Evolutionary conservation across 768 basidiomycete genomes (phyloP).

Genomic region (Fistulinella prunicolor): DNA sequence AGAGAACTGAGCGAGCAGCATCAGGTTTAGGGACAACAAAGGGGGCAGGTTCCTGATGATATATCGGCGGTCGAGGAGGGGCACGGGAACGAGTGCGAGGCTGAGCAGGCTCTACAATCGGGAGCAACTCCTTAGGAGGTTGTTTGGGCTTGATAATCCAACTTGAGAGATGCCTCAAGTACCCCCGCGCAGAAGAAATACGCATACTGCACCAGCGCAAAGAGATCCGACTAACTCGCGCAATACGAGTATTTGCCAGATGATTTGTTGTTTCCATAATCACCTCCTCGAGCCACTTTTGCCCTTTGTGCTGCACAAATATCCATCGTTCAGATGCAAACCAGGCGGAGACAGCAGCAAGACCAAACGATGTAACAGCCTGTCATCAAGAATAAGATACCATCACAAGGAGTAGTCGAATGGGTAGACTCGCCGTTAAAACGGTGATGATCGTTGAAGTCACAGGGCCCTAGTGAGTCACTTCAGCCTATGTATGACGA

Average conservation of each 20-base stretch:
- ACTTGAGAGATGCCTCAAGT: conserved; percentile 21
- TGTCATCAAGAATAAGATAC: conserved; percentile 13
- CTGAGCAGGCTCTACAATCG: conserved; percentile 21
- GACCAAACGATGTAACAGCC: conserved; percentile 41
- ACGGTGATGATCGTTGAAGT: conserved; percentile 75
- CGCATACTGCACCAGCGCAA: conserved; percentile 24
- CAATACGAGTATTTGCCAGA: conserved; percentile 27
- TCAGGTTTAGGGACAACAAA: conserved; percentile 20
- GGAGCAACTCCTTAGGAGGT: conserved; percentile 22
- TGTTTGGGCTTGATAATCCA: conserved; percentile 25
- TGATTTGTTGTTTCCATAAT: conserved; percentile 27
- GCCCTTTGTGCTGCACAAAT: conserved; percentile 46
- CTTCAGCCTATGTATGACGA: conserved; percentile 20
- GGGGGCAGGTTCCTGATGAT: conserved; percentile 22
- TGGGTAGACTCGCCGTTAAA: conserved; percentile 46
- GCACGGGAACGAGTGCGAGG: conserved; percentile 12
- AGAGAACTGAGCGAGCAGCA: conserved; percentile 25
- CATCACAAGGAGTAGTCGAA: not conserved
- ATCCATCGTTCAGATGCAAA: conserved; percentile 52
- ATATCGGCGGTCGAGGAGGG: conserved; percentile 10
- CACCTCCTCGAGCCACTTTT: conserved; percentile 51
- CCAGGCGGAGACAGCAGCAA: conserved; percentile 52
- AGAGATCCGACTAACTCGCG: conserved; percentile 23
- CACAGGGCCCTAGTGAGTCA: conserved; percentile 43
- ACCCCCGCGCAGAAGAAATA: conserved; percentile 17